These are phyloP conservation scores for Vigna reflexopilosa DNA, from an alignment of 306 rosid genomes.

Conservation along the genomic window DNA sequence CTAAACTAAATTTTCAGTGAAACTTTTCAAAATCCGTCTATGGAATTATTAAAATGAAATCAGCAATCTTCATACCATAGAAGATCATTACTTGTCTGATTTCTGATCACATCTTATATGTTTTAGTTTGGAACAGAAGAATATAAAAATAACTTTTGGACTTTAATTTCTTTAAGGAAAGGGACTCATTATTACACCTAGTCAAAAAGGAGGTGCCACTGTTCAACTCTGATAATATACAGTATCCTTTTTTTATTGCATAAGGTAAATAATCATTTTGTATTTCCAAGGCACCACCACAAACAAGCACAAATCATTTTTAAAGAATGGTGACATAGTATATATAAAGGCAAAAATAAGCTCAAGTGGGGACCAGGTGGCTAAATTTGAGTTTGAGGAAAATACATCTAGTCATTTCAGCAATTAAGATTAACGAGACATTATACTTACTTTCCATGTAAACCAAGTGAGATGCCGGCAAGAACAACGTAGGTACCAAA, in stretches of 20 bases:
- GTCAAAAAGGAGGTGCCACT: not conserved
- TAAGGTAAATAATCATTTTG: not conserved
- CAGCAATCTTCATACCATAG: constrained; percentile 1
- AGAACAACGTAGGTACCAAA: constrained; percentile 94
- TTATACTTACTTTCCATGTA: constrained; percentile 76
- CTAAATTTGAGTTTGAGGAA: constrained; percentile 12
- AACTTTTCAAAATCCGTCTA: not conserved
- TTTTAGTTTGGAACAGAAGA: constrained; percentile 1
- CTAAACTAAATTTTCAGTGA: not conserved
- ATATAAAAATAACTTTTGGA: not conserved
- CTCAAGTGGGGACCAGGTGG: not conserved
- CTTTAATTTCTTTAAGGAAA: not conserved
- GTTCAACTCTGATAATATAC: not conserved
- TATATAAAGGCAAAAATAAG: not conserved
- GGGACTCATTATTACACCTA: not conserved
- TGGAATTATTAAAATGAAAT: not conserved
- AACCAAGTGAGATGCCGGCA: constrained; percentile 96
- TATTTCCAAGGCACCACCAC: not conserved
- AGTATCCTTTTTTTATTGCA: not conserved
- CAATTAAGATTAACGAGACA: constrained; percentile 28
- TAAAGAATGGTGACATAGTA: not conserved
- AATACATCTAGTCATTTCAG: not conserved
- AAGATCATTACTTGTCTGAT: constrained; percentile 16
- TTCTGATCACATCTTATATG: constrained; percentile 6
- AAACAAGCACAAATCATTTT: constrained; percentile 12